Conservation (phyloP, 768 basidiomycete genomes). For the Termitomyces sp. region DNA sequence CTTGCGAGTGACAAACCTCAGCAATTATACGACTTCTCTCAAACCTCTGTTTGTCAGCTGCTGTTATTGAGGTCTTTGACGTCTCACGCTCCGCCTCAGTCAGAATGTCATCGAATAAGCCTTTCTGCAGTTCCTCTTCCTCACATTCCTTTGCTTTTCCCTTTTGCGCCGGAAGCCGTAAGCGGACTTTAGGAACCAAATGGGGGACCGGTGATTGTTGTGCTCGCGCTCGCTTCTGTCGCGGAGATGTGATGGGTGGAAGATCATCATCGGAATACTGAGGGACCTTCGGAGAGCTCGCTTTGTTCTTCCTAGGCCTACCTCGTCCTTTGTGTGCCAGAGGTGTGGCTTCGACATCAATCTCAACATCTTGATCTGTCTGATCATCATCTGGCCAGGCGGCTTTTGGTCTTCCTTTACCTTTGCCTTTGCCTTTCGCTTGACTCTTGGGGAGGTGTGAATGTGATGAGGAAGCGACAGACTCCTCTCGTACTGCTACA, state of each 20-base stretch:
- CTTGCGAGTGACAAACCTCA: slow-evolving; percentile 54
- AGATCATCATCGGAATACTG: slow-evolving; percentile 23
- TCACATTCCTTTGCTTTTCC: slow-evolving; percentile 70
- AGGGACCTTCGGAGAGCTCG: slow-evolving; percentile 10
- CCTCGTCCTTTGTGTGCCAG: slow-evolving; percentile 11
- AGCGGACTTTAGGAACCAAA: slow-evolving; percentile 36
- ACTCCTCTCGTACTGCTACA: slow-evolving; percentile 28
- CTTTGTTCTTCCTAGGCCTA: slow-evolving; percentile 24
- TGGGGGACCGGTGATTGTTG: slow-evolving; percentile 30
- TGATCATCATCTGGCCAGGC: slow-evolving; percentile 33
- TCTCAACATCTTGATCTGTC: slow-evolving; percentile 27
- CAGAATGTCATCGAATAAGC: slow-evolving; percentile 85
- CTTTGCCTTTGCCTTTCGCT: slow-evolving; percentile 21
- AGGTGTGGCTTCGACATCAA: slow-evolving; percentile 21
- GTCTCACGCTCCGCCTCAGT: slow-evolving; percentile 66
- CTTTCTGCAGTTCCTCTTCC: slow-evolving; percentile 51
- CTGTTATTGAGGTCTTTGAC: slow-evolving; percentile 58
- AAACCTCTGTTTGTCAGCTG: slow-evolving; percentile 64
- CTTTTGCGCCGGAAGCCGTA: slow-evolving; percentile 49
- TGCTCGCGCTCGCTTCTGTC: slow-evolving; percentile 42
- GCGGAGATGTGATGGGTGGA: slow-evolving; percentile 18
- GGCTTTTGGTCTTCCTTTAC: slow-evolving; percentile 29
- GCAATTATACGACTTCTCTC: slow-evolving; percentile 68
- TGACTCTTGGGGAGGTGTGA: slow-evolving; percentile 12
- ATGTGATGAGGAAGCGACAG: slow-evolving; percentile 41